Percentiles rank a stretch among this genome's conserved stretches.
These are phyloP conservation scores for Plasmodium malariae DNA, from an alignment of 169 alveolate species.

Conservation along the genomic window DNA sequence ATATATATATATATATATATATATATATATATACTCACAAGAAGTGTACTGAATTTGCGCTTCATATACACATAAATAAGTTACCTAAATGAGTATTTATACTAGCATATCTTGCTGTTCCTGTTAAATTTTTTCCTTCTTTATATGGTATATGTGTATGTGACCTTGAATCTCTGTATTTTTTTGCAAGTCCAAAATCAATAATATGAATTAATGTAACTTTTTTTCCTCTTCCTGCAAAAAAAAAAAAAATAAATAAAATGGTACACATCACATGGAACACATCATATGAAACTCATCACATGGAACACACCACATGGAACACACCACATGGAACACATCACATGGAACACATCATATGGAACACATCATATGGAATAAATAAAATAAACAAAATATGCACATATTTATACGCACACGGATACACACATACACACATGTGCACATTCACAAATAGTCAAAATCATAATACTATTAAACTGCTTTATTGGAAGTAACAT, in stretches of 20 bases:
- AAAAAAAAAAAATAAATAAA: constrained; percentile 15
- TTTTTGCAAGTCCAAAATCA: constrained; percentile 97
- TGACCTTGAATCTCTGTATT: constrained; percentile 96
- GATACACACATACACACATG: background rate
- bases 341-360: too few relatives aligned
- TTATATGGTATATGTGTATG: constrained; percentile 98
- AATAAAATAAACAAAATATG: background rate
- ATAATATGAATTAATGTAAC: constrained; percentile 92
- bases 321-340: too few relatives aligned
- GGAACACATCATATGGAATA: too few relatives aligned
- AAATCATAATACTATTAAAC: background rate
- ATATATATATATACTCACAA: background rate
- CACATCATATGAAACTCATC: too few relatives aligned
- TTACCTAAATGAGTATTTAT: constrained; percentile 98
- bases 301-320: too few relatives aligned
- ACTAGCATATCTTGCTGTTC: constrained; percentile 99
- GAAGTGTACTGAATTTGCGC: background rate
- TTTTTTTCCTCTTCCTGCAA: constrained; percentile 90
- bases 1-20: background rate
- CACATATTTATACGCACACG: background rate
- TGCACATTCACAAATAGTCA: background rate
- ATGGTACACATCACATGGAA: background rate
- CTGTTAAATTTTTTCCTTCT: constrained; percentile 98
- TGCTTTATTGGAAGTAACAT: constrained; percentile 36
- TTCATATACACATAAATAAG: background rate